Conservation (phyloP, 2,329 filamentous ascomycete genomes). For the Myriosclerotinia scirpicola region DNA sequence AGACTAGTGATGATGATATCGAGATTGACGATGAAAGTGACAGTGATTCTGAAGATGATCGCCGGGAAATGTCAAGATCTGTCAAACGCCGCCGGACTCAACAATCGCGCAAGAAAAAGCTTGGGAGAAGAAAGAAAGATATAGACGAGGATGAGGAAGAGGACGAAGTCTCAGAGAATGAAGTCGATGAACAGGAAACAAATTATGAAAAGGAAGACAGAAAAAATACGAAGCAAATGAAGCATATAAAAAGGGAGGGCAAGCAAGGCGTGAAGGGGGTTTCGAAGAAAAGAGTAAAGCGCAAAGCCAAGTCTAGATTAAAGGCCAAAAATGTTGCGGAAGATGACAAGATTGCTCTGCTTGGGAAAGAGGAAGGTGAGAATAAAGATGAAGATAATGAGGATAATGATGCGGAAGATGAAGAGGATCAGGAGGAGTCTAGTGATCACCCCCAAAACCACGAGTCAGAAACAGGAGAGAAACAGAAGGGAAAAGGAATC, state of each 20-base stretch:
- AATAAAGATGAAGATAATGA: constrained; percentile 8
- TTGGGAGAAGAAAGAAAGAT: neutral
- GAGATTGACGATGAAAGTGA: neutral
- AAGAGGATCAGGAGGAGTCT: neutral
- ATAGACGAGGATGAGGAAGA: neutral
- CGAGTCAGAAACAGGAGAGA: neutral
- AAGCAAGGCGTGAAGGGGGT: neutral
- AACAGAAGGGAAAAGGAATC: neutral
- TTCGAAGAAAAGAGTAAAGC: neutral
- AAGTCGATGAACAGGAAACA: neutral
- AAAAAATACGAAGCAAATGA: neutral
- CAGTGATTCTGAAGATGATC: neutral
- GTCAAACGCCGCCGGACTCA: neutral
- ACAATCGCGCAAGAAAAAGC: neutral
- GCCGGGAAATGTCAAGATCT: neutral
- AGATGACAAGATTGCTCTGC: constrained; percentile 14
- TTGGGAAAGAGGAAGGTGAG: constrained; percentile 5
- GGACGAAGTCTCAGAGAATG: neutral
- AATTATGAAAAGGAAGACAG: neutral
- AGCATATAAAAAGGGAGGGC: neutral
- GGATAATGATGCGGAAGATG: neutral
- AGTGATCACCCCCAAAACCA: neutral
- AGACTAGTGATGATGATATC: neutral
- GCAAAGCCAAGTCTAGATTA: neutral
- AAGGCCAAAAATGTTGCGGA: neutral